A percentile compares a stretch with the other conserved stretches of the same genome.
These are phyloP conservation scores for Tolypocladium tropicale DNA, from an alignment of 2,329 filamentous ascomycete genomes.

Conservation along the genomic window DNA sequence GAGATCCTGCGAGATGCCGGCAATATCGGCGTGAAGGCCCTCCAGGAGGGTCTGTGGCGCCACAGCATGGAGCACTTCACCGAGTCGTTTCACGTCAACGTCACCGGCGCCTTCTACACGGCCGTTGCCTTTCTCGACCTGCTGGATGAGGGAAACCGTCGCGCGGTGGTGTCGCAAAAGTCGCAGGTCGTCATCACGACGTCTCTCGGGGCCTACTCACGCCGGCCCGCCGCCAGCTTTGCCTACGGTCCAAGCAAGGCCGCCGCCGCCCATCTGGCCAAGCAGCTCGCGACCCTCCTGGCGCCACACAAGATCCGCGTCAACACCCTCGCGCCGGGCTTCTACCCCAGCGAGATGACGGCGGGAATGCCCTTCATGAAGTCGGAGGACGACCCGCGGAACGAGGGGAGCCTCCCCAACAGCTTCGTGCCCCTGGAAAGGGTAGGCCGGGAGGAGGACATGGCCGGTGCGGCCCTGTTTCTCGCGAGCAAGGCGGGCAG, in stretches of 20 bases:
- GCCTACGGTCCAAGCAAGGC: conserved; percentile 60
- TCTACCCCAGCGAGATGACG: conserved; percentile 62
- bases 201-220: conserved; percentile 53
- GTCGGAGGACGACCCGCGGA: conserved; percentile 12
- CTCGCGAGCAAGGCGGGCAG: conserved; percentile 51
- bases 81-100: conserved; percentile 48
- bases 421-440: conserved; percentile 46
- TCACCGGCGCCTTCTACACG: conserved; percentile 28
- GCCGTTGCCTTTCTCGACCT: conserved; percentile 51
- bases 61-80: conserved; percentile 46
- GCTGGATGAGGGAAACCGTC: conserved; percentile 39
- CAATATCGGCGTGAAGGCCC: conserved; percentile 1
- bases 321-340: conserved; percentile 32
- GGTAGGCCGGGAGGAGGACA: conserved; percentile 55
- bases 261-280: conserved; percentile 55
- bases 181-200: conserved; percentile 39
- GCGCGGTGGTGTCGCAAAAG: conserved; percentile 7
- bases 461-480: conserved; percentile 55
- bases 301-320: conserved; percentile 47
- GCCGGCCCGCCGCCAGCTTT: conserved; percentile 49
- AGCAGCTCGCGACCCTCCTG: conserved; percentile 55
- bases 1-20: not conserved
- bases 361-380: conserved; percentile 24
- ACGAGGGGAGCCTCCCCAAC: conserved; percentile 18
- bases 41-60: conserved; percentile 9